These are phyloP conservation scores for Leishmania guyanensis DNA, from an alignment of 208 protist genomes.

Conservation along the genomic window DNA sequence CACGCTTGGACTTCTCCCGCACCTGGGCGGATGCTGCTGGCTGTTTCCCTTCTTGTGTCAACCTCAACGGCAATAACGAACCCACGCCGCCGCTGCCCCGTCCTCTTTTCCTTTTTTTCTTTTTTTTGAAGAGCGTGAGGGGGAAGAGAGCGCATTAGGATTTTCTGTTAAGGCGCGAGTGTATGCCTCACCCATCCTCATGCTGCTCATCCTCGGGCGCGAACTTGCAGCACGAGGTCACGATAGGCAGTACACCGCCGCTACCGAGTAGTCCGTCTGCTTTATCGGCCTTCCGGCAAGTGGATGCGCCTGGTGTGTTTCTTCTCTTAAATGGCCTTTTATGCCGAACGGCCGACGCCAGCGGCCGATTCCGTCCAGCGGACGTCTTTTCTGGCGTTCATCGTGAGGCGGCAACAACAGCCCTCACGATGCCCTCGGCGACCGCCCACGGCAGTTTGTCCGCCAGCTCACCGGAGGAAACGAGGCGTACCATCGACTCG, in stretches of 20 bases:
- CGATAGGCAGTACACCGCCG: not conserved
- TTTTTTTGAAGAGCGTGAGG: not conserved
- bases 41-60: not conserved
- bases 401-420: constrained; percentile 3
- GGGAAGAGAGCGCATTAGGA: not conserved
- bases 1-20: not conserved
- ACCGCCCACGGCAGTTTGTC: not conserved
- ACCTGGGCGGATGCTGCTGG: not conserved
- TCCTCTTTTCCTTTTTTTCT: not conserved
- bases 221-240: not conserved
- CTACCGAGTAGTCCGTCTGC: not conserved
- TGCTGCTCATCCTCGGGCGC: not conserved
- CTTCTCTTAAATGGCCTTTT: constrained; percentile 74
- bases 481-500: constrained; percentile 10
- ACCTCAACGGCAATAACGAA: not conserved
- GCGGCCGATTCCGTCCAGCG: constrained; percentile 53
- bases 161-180: not conserved
- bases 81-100: not conserved
- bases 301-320: constrained; percentile 33
- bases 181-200: not conserved
- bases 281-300: not conserved
- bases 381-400: constrained; percentile 69
- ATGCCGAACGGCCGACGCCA: constrained; percentile 56
- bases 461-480: not conserved
- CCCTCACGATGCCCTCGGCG: constrained; percentile 5